These are phyloP conservation scores for Neophaeococcomyces mojaviensis DNA, from an alignment of 2,329 filamentous ascomycete genomes.

Conservation along the genomic window DNA sequence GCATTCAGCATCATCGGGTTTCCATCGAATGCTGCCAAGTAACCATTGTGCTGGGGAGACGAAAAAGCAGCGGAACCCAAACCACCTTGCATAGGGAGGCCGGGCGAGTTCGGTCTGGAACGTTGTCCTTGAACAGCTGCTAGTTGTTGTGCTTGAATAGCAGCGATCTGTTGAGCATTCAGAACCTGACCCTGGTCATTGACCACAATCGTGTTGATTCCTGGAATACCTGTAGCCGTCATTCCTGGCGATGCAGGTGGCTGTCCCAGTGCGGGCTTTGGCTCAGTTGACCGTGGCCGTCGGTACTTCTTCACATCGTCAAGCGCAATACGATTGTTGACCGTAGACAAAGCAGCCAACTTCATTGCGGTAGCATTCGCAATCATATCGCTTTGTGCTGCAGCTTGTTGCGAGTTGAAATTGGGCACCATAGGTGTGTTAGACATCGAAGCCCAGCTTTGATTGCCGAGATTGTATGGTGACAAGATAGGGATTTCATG, in stretches of 20 bases:
- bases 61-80: conserved; percentile 53
- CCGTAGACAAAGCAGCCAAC: conserved; percentile 87
- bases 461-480: conserved; percentile 66
- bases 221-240: conserved; percentile 55
- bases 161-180: conserved; percentile 75
- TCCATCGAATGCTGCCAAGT: conserved; percentile 79
- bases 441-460: conserved; percentile 97
- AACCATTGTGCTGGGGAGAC: conserved; percentile 90
- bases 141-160: conserved; percentile 63
- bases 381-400: conserved; percentile 88
- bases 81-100: conserved; percentile 63
- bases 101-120: conserved; percentile 84
- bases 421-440: conserved; percentile 93
- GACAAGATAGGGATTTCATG: conserved; percentile 78
- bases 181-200: conserved; percentile 87
- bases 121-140: conserved; percentile 56
- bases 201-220: conserved; percentile 81
- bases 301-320: conserved; percentile 97
- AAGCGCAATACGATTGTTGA: conserved; percentile 94
- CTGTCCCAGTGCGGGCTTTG: conserved; percentile 47
- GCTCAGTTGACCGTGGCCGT: conserved; percentile 76
- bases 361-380: conserved; percentile 99
- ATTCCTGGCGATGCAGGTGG: conserved; percentile 60
- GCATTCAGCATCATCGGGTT: conserved; percentile 62
- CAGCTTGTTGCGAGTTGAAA: conserved; percentile 56